Evolutionary conservation across 768 basidiomycete species (phyloP).

Genomic region (Pisolithus albus): DNA sequence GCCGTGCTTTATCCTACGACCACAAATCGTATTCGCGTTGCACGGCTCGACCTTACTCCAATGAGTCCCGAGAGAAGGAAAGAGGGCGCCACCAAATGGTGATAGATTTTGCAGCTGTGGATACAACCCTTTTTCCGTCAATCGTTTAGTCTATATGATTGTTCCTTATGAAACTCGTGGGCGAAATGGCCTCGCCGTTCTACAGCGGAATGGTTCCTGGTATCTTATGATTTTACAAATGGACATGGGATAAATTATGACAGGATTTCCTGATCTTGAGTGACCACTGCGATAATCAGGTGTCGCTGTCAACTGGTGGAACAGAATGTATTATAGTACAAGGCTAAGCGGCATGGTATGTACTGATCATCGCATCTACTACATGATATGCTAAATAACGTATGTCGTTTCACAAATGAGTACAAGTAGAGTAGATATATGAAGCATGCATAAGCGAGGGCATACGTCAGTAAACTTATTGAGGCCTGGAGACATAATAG

Average conservation of each 20-base stretch:
- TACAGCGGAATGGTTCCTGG: too few relatives aligned
- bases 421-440: slow-evolving; percentile 1
- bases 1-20: background rate
- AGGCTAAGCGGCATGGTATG: background rate
- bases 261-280: background rate
- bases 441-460: slow-evolving; percentile 1
- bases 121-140: too few relatives aligned
- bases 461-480: background rate
- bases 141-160: too few relatives aligned
- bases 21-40: background rate
- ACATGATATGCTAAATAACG: slow-evolving; percentile 1
- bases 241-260: background rate
- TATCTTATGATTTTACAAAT: background rate
- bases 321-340: background rate
- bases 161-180: too few relatives aligned
- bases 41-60: background rate
- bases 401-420: background rate
- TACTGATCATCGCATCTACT: background rate
- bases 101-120: background rate
- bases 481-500: background rate
- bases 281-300: background rate
- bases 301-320: background rate
- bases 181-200: too few relatives aligned
- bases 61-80: background rate
- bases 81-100: background rate